A percentile compares a stretch with the other conserved stretches of the same genome.
phyloP scores from a whole-genome alignment of 768 basidiomycete species.

The Dictyophora rubrovolvata region DNA sequence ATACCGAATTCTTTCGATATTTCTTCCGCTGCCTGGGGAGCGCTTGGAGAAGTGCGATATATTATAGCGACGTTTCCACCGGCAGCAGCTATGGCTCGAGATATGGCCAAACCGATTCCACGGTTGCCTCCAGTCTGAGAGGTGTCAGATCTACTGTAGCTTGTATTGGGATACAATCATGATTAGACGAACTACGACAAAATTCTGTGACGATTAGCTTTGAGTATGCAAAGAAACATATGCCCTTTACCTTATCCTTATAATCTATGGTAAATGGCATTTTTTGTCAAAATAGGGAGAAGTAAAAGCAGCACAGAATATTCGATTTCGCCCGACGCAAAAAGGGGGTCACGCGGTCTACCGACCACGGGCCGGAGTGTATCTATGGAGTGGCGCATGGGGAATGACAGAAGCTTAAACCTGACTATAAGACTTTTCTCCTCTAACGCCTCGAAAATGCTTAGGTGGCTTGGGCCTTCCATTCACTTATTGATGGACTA shows the following conservation, averaged over 20 bases:
- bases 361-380: too few relatives aligned
- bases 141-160: neutral
- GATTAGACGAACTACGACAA: neutral
- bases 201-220: neutral
- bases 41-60: neutral
- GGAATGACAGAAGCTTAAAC: too few relatives aligned
- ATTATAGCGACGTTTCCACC: conserved; percentile 7
- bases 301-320: neutral
- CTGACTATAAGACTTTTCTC: too few relatives aligned
- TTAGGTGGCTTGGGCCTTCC: too few relatives aligned
- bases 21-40: conserved; percentile 2
- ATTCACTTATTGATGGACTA: too few relatives aligned
- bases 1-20: conserved; percentile 4
- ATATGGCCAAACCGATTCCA: conserved; percentile 7
- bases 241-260: neutral
- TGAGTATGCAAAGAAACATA: too few relatives aligned
- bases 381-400: too few relatives aligned
- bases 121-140: conserved; percentile 6
- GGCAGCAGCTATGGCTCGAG: conserved; percentile 2
- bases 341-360: neutral
- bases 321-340: neutral
- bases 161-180: neutral
- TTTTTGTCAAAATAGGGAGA: neutral
- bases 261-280: conserved; percentile 8
- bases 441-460: too few relatives aligned